These are phyloP conservation scores for Camellia sinensis DNA, from an alignment of 148 eudicot genomes.

Conservation along the genomic window DNA sequence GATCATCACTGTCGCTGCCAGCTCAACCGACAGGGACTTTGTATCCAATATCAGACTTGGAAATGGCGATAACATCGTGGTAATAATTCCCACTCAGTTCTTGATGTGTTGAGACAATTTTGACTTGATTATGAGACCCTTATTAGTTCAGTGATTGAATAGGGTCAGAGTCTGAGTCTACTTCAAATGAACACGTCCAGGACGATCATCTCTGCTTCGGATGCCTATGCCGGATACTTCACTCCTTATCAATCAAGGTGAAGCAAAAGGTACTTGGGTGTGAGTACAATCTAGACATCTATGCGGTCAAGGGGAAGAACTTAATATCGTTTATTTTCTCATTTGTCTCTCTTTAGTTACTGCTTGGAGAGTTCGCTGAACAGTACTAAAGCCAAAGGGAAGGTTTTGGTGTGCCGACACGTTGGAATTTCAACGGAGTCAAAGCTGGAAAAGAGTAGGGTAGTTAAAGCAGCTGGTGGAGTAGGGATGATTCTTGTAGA, in stretches of 20 bases:
- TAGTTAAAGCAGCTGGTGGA: slow-evolving; percentile 50
- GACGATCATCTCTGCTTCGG: slow-evolving; percentile 42
- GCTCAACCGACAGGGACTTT: slow-evolving; percentile 47
- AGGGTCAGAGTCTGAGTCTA: slow-evolving; percentile 52
- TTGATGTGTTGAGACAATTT: not conserved
- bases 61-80: slow-evolving; percentile 38
- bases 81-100: slow-evolving; percentile 3
- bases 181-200: slow-evolving; percentile 29
- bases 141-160: slow-evolving; percentile 5
- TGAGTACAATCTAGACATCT: slow-evolving; percentile 7
- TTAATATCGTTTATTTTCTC: slow-evolving; percentile 13
- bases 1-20: slow-evolving; percentile 55
- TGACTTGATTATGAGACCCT: slow-evolving; percentile 6
- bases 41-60: slow-evolving; percentile 41
- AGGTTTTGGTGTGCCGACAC: slow-evolving; percentile 45
- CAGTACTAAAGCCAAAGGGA: slow-evolving; percentile 41
- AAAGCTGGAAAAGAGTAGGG: slow-evolving; percentile 41
- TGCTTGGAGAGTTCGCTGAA: slow-evolving; percentile 56
- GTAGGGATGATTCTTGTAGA: slow-evolving; percentile 54
- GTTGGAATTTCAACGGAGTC: slow-evolving; percentile 51
- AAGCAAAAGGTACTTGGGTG: slow-evolving; percentile 43
- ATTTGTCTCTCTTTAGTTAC: slow-evolving; percentile 28
- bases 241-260: slow-evolving; percentile 69
- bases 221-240: slow-evolving; percentile 49
- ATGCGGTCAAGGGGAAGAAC: not conserved